phyloP scores from a whole-genome alignment of 2,329 filamentous ascomycete species.

The Elsinoe australis region DNA sequence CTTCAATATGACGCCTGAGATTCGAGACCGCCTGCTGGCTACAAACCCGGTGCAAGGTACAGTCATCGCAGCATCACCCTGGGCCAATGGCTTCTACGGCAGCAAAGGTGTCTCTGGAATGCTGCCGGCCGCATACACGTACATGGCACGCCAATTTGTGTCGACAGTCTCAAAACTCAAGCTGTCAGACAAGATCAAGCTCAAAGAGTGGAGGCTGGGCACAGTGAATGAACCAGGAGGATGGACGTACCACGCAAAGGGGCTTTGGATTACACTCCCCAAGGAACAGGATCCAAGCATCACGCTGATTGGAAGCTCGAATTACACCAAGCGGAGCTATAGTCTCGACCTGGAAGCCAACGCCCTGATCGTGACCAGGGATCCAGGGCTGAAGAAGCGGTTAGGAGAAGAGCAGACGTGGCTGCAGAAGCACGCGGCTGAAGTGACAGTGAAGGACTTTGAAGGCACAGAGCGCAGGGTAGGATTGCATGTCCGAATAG shows the following conservation, averaged over 20 bases:
- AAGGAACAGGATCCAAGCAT: slow-evolving; percentile 58
- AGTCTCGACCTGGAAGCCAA: slow-evolving; percentile 86
- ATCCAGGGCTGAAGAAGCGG: slow-evolving; percentile 61
- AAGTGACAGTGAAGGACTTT: slow-evolving; percentile 69
- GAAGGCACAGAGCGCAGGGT: slow-evolving; percentile 74
- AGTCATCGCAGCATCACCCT: slow-evolving; percentile 84
- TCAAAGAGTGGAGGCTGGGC: slow-evolving; percentile 84
- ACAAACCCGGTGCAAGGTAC: slow-evolving; percentile 65
- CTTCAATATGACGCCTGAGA: slow-evolving; percentile 86
- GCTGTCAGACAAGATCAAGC: slow-evolving; percentile 52
- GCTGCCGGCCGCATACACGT: slow-evolving; percentile 83
- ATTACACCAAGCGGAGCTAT: slow-evolving; percentile 93
- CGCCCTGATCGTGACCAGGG: slow-evolving; percentile 72
- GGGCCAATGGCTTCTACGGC: slow-evolving; percentile 91
- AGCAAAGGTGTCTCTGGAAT: slow-evolving; percentile 83
- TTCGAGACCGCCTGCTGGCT: slow-evolving; percentile 70
- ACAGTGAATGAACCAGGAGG: slow-evolving; percentile 71
- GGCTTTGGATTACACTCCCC: slow-evolving; percentile 77
- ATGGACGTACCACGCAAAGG: slow-evolving; percentile 98
- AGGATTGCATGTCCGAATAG: slow-evolving; percentile 71
- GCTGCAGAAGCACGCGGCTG: slow-evolving; percentile 65
- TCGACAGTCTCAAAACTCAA: slow-evolving; percentile 50
- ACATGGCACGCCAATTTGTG: slow-evolving; percentile 76
- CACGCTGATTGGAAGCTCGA: slow-evolving; percentile 81
- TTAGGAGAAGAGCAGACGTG: slow-evolving; percentile 74